A percentile compares a stretch with the other conserved stretches of the same genome.
Evolutionary conservation across 805 yeast species (phyloP).

Genomic region (Candida nitratophila): DNA sequence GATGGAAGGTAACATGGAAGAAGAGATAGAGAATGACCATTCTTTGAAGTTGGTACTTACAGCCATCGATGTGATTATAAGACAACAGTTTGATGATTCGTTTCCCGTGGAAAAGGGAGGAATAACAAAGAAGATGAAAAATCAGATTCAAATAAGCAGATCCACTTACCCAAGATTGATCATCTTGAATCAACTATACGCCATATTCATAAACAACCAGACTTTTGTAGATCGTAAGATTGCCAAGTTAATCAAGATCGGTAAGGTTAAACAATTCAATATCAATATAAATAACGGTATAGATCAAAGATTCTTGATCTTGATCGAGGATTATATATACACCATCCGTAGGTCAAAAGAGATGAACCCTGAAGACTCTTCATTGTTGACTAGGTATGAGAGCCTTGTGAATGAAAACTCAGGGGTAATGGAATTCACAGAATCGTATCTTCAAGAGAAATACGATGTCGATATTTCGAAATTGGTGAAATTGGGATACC

Average conservation of each 20-base stretch:
- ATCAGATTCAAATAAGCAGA: constrained; percentile 12
- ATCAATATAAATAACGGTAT: constrained; percentile 35
- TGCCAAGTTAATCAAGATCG: constrained; percentile 29
- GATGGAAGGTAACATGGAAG: constrained; percentile 5
- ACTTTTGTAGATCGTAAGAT: constrained; percentile 44
- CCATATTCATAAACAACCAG: constrained; percentile 37
- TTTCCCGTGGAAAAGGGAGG: constrained; percentile 15
- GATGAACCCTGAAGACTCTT: constrained; percentile 16
- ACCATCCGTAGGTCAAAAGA: constrained; percentile 4
- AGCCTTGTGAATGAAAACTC: constrained; percentile 14
- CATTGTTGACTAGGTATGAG: constrained; percentile 5
- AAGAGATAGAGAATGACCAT: constrained; percentile 1
- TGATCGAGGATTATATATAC: constrained; percentile 13
- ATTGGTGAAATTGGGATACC: constrained; percentile 34
- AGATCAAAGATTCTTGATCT: constrained; percentile 33
- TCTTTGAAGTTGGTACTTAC: constrained; percentile 9
- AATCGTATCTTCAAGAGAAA: constrained; percentile 12
- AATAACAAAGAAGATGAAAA: constrained; percentile 13
- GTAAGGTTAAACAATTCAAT: constrained; percentile 25
- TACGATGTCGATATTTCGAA: constrained; percentile 20
- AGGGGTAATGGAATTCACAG: constrained; percentile 14
- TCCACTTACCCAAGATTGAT: constrained; percentile 30
- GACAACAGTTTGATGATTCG: constrained; percentile 12
- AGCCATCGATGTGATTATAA: constrained; percentile 13
- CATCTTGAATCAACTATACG: constrained; percentile 40